Percentiles rank a stretch among this genome's conserved stretches.
These are phyloP conservation scores for Brassica incana DNA, from an alignment of 345 rosid genomes.

Conservation along the genomic window DNA sequence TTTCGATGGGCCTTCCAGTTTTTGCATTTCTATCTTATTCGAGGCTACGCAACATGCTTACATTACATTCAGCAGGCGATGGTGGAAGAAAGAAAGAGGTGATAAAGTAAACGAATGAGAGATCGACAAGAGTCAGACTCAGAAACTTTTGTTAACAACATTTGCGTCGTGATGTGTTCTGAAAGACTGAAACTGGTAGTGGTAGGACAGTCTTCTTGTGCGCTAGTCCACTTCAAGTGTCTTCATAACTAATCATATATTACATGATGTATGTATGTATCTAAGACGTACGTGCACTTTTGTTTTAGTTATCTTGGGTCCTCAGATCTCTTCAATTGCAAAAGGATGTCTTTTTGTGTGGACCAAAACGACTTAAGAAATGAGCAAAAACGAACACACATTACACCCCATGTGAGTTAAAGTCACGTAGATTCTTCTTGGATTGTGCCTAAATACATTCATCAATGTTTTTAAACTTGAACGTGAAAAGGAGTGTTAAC, in stretches of 20 bases:
- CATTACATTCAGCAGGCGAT: not conserved
- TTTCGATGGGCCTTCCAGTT: not conserved
- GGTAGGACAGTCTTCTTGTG: slow-evolving; percentile 26
- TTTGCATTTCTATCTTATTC: not conserved
- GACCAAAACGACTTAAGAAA: slow-evolving; percentile 8
- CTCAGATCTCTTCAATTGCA: slow-evolving; percentile 10
- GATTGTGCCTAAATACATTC: slow-evolving; percentile 7
- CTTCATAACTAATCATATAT: slow-evolving; percentile 8
- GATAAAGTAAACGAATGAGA: slow-evolving; percentile 27
- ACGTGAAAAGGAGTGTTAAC: not conserved
- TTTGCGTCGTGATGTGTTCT: slow-evolving; percentile 13
- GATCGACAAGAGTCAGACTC: slow-evolving; percentile 27
- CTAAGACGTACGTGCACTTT: slow-evolving; percentile 20
- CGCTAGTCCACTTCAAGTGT: slow-evolving; percentile 30
- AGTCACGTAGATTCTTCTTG: slow-evolving; percentile 16
- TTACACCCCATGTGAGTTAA: slow-evolving; percentile 32
- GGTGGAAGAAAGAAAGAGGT: not conserved
- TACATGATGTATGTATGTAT: not conserved
- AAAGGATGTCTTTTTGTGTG: slow-evolving; percentile 15
- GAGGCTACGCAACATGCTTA: not conserved
- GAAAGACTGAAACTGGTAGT: slow-evolving; percentile 18
- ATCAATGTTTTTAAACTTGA: not conserved
- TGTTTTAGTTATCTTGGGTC: slow-evolving; percentile 18
- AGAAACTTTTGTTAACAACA: not conserved
- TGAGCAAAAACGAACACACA: slow-evolving; percentile 20